Evolutionary conservation across 192 early-diverging fungal genomes (phyloP), one percentile per base, ranked within the genome.

Genomic region (Diversispora eburnea): DNA sequence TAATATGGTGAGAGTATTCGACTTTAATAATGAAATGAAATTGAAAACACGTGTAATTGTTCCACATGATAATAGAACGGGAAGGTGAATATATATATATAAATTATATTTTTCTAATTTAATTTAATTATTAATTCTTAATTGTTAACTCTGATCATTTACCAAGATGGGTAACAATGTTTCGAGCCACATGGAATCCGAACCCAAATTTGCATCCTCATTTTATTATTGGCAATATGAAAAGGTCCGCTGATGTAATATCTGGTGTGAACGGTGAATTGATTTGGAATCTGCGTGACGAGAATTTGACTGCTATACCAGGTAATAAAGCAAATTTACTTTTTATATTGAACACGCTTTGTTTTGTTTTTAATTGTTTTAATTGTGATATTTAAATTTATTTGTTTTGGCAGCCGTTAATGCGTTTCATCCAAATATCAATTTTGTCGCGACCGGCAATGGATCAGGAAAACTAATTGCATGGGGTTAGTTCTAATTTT

Each of bases 171-270:
- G 85, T 90, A 22, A 87, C 88, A 0, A 84, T 85, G 75, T 83
- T 91, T 51, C 85, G 88, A 12, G 84, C 89, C 3, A 77, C 75
- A 4, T 91, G 90, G 90, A 79, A 83, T 45, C 74, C 72, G 17
- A 83, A 82, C 56, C 72, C 77, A 52, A 79, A 75, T 45, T 78
- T 71, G 76, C 78, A 76, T 61, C 78, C 80, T n/a, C 80, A 83
- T 25, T 84, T 88, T 75, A 67, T 79, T 2, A 77, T 91, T 69
- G 90, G 88, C n/a, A 90, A 89, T 75, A 90, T 91, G 90, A 82
- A 81, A 55, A 82, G 84, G 59, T 79, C 82, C 1, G 80, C 89
- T 7, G 87, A 89, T 74, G 75, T 91, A n/a, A 87, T 79, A 74
- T 86, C 84, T 3, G 80, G 85, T 43, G 80, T 80, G 49, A 82